Base-by-base conservation (phyloP, 225 moss, liverwort and hornwort genomes). In the Pseudoscleropodium purum region DNA sequence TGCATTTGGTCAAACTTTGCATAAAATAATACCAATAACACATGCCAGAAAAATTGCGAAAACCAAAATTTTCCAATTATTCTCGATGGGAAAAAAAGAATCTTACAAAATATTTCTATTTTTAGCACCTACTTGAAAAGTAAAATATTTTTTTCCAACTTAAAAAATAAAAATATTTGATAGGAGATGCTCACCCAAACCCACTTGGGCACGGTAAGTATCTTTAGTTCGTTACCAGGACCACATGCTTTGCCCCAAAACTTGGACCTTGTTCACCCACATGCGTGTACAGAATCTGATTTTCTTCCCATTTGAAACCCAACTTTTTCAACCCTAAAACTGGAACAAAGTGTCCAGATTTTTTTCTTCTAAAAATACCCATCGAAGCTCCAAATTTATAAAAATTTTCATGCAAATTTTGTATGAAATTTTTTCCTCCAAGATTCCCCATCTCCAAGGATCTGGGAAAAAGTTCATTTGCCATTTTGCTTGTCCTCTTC, bases 11-110 rank as follows among this genome's bases (percentile, higher is more conserved):
- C 13, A 52, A 13, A 33, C 5, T 51, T 2, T 1, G 0, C 8
- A 36, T 34, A 21, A 52, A 76, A 8, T 13, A 76, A 20, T 33
- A 52, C 51, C 13, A 49, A 2, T 13, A 51, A 0, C 33, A 51
- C 2, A 33, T 13, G 5, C 12, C 1, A 4, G 4, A 7, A 1
- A 25, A 75, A 11, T 12, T 51, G 5, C 1, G 8, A 20, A 51
- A 76, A 19, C 52, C 2, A 14, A 0, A 13, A 8, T 11, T 4
- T 18, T 4, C 0, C 15, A 23, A 24, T 78, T 56, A 18, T 20
- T 56, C 1, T 4, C 2, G 6, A 36, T 36, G 5, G 6, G 4
- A 7, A 10, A 36, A 34, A 24, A 21, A n/a, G 2, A 68, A 37
- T 12, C 68, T 68, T 68, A 21, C 37, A 68, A 37, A 68, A 68